Base-by-base conservation (phyloP, 2,329 filamentous ascomycete species). In the Aspergillus flavus region DNA sequence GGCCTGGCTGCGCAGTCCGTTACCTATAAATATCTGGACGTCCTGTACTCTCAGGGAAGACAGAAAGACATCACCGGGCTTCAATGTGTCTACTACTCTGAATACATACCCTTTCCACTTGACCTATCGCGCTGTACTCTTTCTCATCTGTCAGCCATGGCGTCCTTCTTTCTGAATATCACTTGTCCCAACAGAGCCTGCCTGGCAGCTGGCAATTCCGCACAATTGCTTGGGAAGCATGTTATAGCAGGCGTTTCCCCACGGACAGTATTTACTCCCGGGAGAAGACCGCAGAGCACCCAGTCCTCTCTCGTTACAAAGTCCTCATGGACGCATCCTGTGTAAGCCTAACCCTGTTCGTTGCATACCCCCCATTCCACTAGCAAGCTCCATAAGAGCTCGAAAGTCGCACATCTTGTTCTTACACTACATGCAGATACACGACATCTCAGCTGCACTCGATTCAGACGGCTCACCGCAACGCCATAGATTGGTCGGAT, bases 401-500 rank as follows among this genome's bases (percentile, higher is more conserved):
- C 16, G 39, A 41, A 19, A 19, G 39, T n/a, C 6, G 39, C 39
- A 41, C 39, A 9, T 9, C 39, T 19, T 6, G 16, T 41, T 41
- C 39, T 41, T 19, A 41, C 39, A n/a, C 39, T n/a, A 19, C 16
- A 41, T n/a, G 16, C 90, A 97, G 76, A 95, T 98, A 91, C 82
- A 86, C 28, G 74, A 77, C 26, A 87, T 98, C 57, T 82, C 84
- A 53, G 87, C 94, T 4, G 3, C 39, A 41, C 2, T 41, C 39
- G 7, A 41, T 41, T n/a, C 39, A 41, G 16, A 41, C 39, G 39
- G 92, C 90, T 26, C 94, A 98, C 75, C 90, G 94, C 28, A 78
- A 89, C 68, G 87, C 91, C 1, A 84, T 87, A 71, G 90, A 87
- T 12, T 84, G 87, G 73, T 91, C 93, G 4, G 95, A 99, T 76